Evolutionary conservation across 768 basidiomycete species (phyloP).

Genomic region (Suillus alpinus): DNA sequence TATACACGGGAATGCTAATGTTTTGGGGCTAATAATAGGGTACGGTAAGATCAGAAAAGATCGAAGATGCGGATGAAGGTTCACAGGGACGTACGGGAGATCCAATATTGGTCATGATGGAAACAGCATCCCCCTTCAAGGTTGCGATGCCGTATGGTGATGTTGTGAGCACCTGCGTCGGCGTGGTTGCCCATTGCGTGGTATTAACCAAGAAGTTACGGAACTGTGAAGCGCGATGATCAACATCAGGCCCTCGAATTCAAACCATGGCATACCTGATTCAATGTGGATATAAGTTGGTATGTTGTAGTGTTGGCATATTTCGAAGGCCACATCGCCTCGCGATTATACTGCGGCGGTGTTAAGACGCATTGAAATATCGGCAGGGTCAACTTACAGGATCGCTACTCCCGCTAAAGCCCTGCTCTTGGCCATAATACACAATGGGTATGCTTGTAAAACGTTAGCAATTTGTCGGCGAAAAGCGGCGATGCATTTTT

Average conservation of each 20-base stretch:
- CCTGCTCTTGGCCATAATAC: constrained; percentile 81
- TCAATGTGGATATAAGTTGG: constrained; percentile 57
- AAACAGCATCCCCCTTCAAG: constrained; percentile 60
- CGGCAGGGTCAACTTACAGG: constrained; percentile 44
- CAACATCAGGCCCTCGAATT: not conserved
- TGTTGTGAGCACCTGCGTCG: constrained; percentile 49
- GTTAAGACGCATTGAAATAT: constrained; percentile 5
- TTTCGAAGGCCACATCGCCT: constrained; percentile 68
- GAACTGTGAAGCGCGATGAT: constrained; percentile 35
- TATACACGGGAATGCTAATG: constrained; percentile 54
- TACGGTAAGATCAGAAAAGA: not conserved
- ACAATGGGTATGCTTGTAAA: constrained; percentile 63
- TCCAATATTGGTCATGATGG: constrained; percentile 69
- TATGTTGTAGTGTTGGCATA: constrained; percentile 61
- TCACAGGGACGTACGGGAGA: constrained; percentile 50
- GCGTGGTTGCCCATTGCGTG: constrained; percentile 49
- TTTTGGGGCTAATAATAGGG: constrained; percentile 47
- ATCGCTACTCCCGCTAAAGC: constrained; percentile 59
- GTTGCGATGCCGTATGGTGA: constrained; percentile 56
- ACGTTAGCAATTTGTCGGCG: not conserved
- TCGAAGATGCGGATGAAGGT: not conserved
- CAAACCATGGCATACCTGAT: constrained; percentile 39
- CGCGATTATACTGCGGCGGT: constrained; percentile 59
- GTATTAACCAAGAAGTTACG: constrained; percentile 62
- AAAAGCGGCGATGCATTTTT: constrained; percentile 3